Conservation (phyloP, 108 stramenopile genomes). For the Nannochloropsis granulata region DNA sequence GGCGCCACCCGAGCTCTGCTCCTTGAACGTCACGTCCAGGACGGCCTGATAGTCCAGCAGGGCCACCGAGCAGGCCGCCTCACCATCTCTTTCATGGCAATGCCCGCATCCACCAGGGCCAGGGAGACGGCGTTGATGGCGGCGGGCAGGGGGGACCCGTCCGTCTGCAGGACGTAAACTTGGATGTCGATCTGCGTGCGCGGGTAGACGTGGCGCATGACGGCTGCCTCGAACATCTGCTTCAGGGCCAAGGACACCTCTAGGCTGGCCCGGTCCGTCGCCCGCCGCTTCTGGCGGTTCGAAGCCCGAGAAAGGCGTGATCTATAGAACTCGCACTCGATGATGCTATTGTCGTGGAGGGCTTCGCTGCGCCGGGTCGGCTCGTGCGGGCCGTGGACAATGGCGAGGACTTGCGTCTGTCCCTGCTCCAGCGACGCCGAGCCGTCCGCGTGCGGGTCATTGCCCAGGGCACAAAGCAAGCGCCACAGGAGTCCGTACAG, state of each 20-base stretch:
- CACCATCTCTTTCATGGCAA: slow-evolving; percentile 37
- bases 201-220: slow-evolving; percentile 29
- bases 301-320: slow-evolving; percentile 27
- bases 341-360: slow-evolving; percentile 12
- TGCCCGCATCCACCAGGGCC: slow-evolving; percentile 40
- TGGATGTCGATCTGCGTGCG: slow-evolving; percentile 15
- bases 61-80: slow-evolving; percentile 27
- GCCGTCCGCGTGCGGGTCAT: slow-evolving; percentile 30
- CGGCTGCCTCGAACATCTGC: slow-evolving; percentile 14
- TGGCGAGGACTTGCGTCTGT: slow-evolving; percentile 38
- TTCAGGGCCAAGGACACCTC: slow-evolving; percentile 6
- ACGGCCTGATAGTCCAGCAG: slow-evolving; percentile 14
- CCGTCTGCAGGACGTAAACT: slow-evolving; percentile 12
- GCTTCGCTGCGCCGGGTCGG: slow-evolving; percentile 19
- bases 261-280: slow-evolving; percentile 7
- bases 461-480: slow-evolving; percentile 24
- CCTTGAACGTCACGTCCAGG: slow-evolving; percentile 17
- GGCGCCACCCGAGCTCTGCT: slow-evolving; percentile 10
- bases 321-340: slow-evolving; percentile 23
- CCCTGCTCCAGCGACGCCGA: slow-evolving; percentile 38
- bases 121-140: slow-evolving; percentile 34
- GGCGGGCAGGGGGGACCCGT: slow-evolving; percentile 27
- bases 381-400: slow-evolving; percentile 36
- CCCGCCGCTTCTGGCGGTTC: slow-evolving; percentile 15
- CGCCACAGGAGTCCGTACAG: too few species aligned